Evolutionary conservation across 2,329 filamentous ascomycete species (phyloP).

Genomic region (Neofusicoccum laricinum): DNA sequence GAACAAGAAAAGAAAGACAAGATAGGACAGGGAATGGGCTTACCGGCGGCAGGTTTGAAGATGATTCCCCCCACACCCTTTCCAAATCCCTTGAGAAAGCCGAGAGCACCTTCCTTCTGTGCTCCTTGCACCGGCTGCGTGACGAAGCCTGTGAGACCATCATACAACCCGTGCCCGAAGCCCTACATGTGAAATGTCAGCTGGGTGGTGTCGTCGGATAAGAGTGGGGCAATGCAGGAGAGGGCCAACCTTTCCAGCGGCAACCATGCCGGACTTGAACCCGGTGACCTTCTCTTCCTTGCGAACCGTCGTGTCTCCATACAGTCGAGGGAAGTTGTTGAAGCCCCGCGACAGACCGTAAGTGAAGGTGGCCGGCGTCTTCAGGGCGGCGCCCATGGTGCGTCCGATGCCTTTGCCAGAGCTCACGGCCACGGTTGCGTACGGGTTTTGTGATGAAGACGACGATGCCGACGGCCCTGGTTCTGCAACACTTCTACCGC

Average conservation of each 20-base stretch:
- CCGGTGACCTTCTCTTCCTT: slow-evolving; percentile 76
- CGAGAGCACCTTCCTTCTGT: slow-evolving; percentile 22
- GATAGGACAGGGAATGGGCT: no score
- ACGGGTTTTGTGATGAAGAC: no score
- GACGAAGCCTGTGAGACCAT: slow-evolving; percentile 25
- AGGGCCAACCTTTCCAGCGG: slow-evolving; percentile 62
- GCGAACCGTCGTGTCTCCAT: slow-evolving; percentile 72
- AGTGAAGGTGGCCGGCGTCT: slow-evolving; percentile 80
- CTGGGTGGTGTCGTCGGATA: no score
- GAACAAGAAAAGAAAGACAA: no score
- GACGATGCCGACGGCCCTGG: no score
- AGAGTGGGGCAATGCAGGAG: no score
- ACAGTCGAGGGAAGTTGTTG: slow-evolving; percentile 80
- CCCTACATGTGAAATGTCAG: slow-evolving; percentile 6
- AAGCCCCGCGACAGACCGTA: slow-evolving; percentile 81
- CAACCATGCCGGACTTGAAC: slow-evolving; percentile 69
- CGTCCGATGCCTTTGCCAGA: slow-evolving; percentile 66
- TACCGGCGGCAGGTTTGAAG: slow-evolving; percentile 21
- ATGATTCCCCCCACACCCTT: slow-evolving; percentile 26
- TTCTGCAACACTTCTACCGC: no score
- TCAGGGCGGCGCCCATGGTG: slow-evolving; percentile 69
- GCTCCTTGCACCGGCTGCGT: slow-evolving; percentile 24
- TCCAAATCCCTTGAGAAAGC: slow-evolving; percentile 26
- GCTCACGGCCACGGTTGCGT: no score
- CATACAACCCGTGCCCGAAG: slow-evolving; percentile 25